Percentiles rank a stretch among this genome's conserved stretches.
phyloP scores from a whole-genome alignment of 106 monocot genomes.

The Posidonia australis region DNA sequence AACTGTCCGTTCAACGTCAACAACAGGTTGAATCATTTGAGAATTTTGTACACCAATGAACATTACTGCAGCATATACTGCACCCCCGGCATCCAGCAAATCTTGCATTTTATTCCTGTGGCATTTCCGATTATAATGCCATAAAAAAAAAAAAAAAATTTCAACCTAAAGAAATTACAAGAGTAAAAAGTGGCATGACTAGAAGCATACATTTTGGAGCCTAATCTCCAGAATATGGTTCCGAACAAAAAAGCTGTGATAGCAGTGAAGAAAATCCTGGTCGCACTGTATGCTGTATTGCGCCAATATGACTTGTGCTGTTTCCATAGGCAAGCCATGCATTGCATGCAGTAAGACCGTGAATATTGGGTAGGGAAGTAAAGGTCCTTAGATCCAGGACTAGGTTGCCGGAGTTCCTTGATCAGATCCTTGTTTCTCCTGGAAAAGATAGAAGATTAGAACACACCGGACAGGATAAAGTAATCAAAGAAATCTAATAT shows the following conservation, averaged over 20 bases:
- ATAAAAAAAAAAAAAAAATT: too few relatives aligned
- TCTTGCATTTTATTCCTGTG: slow-evolving; percentile 69
- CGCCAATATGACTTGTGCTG: slow-evolving; percentile 94
- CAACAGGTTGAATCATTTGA: slow-evolving; percentile 60
- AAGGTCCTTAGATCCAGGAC: slow-evolving; percentile 49
- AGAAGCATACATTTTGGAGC: slow-evolving; percentile 45
- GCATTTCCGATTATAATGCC: too few relatives aligned
- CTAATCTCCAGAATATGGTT: slow-evolving; percentile 72
- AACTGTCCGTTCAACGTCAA: slow-evolving; percentile 66
- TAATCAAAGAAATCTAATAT: too few relatives aligned
- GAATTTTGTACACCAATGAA: slow-evolving; percentile 62
- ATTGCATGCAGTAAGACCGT: slow-evolving; percentile 50
- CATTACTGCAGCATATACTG: slow-evolving; percentile 51
- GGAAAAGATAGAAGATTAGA: slow-evolving; percentile 10
- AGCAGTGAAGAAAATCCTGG: slow-evolving; percentile 46
- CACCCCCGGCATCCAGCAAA: slow-evolving; percentile 57
- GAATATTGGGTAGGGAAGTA: slow-evolving; percentile 54
- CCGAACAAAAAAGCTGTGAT: slow-evolving; percentile 57
- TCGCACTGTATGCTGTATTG: slow-evolving; percentile 70
- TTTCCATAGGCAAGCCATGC: slow-evolving; percentile 76
- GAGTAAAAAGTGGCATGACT: neutral
- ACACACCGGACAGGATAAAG: too few relatives aligned
- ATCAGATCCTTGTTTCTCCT: slow-evolving; percentile 60
- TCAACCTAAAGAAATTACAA: too few relatives aligned
- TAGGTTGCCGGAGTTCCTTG: slow-evolving; percentile 40